Evolutionary conservation across 2,329 filamentous ascomycete species (phyloP).

Genomic region (Sporothrix curviconia): DNA sequence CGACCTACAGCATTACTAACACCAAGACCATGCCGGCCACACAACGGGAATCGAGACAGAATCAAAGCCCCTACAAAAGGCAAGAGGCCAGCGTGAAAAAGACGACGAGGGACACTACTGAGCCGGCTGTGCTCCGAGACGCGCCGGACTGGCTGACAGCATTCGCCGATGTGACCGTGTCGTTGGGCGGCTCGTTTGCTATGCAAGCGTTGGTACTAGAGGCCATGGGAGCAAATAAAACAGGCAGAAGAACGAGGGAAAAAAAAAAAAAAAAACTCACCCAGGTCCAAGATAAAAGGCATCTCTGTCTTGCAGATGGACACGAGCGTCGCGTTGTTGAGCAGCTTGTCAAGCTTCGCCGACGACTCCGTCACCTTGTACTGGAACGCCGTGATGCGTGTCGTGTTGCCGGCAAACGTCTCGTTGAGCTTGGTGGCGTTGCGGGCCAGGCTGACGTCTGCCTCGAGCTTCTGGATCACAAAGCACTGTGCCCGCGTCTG

Average conservation of each 20-base stretch:
- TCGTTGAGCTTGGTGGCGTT: slow-evolving; percentile 28
- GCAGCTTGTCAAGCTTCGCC: slow-evolving; percentile 26
- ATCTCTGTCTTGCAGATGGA: slow-evolving; percentile 7
- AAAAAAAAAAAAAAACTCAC: background rate
- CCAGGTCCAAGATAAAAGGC: background rate
- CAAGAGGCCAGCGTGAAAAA: slow-evolving; percentile 9
- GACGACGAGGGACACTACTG: slow-evolving; percentile 3
- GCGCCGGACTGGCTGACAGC: background rate
- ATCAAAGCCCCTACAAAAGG: slow-evolving; percentile 3
- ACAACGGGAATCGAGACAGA: background rate
- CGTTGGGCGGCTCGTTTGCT: slow-evolving; percentile 1
- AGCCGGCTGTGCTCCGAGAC: background rate
- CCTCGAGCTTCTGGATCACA: slow-evolving; percentile 18
- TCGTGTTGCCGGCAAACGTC: slow-evolving; percentile 31
- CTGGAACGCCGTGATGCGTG: slow-evolving; percentile 30
- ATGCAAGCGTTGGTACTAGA: background rate
- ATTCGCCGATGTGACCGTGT: background rate
- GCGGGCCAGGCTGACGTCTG: slow-evolving; percentile 20
- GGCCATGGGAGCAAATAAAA: background rate
- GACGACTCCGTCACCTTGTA: slow-evolving; percentile 24
- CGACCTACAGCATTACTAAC: background rate
- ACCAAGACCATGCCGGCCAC: background rate
- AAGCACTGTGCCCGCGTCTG: slow-evolving; percentile 19
- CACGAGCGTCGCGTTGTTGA: slow-evolving; percentile 31
- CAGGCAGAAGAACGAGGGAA: background rate